phyloP scores from a whole-genome alignment of 208 protist species.

The Tritrichomonas foetus region DNA sequence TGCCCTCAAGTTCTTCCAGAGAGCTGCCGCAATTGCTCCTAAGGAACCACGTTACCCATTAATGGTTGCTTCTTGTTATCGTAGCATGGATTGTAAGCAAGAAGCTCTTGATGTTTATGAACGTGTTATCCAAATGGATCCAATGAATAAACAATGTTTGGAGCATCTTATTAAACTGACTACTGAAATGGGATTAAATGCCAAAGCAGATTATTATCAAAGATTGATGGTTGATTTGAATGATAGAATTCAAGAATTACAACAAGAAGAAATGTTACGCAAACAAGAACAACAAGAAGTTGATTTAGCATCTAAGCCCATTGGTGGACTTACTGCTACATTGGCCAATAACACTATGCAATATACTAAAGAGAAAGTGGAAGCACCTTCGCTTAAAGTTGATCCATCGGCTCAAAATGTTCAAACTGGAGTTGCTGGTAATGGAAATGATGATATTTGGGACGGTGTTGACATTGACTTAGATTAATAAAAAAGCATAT shows the following conservation, averaged over 20 bases:
- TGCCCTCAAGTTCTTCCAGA: slow-evolving; percentile 87
- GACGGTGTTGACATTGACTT: not conserved
- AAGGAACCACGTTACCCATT: slow-evolving; percentile 86
- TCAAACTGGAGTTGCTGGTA: not conserved
- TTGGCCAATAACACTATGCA: too few species aligned
- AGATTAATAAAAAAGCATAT: not conserved
- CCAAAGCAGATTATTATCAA: not conserved
- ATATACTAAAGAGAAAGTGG: slow-evolving; percentile 1
- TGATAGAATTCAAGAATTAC: not conserved
- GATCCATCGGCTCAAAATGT: not conserved
- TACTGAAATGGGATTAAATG: not conserved
- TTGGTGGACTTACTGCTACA: too few species aligned
- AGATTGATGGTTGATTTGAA: not conserved
- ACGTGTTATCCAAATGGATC: not conserved
- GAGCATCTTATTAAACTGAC: slow-evolving; percentile 4
- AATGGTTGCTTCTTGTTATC: slow-evolving; percentile 59
- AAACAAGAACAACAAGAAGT: not conserved
- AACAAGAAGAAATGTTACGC: slow-evolving; percentile 13
- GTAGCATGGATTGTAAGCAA: slow-evolving; percentile 16
- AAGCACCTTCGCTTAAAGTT: not conserved
- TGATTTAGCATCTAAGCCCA: not conserved
- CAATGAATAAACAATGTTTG: not conserved
- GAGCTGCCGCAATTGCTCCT: slow-evolving; percentile 83
- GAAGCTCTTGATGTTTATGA: slow-evolving; percentile 23
- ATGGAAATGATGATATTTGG: not conserved